phyloP scores from a whole-genome alignment of 768 basidiomycete genomes.

The Fistulinella prunicolor region DNA sequence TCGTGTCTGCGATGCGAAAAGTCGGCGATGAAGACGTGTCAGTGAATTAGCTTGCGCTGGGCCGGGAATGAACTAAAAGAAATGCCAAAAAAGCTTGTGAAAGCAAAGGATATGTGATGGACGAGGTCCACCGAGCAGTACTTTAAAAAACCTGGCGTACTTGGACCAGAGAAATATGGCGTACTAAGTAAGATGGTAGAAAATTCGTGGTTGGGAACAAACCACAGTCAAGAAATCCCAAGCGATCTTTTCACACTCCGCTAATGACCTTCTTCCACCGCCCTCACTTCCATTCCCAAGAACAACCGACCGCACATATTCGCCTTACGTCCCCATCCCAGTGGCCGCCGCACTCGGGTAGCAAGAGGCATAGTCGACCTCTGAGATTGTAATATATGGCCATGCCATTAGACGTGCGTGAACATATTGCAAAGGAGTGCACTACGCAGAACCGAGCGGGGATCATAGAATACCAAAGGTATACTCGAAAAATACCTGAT shows the following conservation, averaged over 20 bases:
- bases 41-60: slow-evolving; percentile 33
- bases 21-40: slow-evolving; percentile 20
- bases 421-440: slow-evolving; percentile 1
- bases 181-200: slow-evolving; percentile 39
- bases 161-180: slow-evolving; percentile 35
- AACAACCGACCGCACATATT: slow-evolving; percentile 1
- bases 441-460: slow-evolving; percentile 19
- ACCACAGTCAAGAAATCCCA: slow-evolving; percentile 24
- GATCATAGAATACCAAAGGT: slow-evolving; percentile 27
- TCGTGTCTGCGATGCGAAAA: slow-evolving; percentile 31
- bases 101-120: slow-evolving; percentile 33
- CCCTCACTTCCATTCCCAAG: slow-evolving; percentile 26
- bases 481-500: slow-evolving; percentile 24
- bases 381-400: slow-evolving; percentile 7
- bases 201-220: slow-evolving; percentile 32
- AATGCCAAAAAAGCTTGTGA: slow-evolving; percentile 17
- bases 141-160: slow-evolving; percentile 34
- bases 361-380: too few species aligned
- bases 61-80: slow-evolving; percentile 25
- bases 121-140: slow-evolving; percentile 31
- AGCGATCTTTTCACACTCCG: slow-evolving; percentile 35
- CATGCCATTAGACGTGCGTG: slow-evolving; percentile 17
- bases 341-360: not conserved
- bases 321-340: not conserved
- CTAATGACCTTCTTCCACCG: slow-evolving; percentile 11